Conservation (phyloP, 768 basidiomycete genomes). For the Boletus sp. region DNA sequence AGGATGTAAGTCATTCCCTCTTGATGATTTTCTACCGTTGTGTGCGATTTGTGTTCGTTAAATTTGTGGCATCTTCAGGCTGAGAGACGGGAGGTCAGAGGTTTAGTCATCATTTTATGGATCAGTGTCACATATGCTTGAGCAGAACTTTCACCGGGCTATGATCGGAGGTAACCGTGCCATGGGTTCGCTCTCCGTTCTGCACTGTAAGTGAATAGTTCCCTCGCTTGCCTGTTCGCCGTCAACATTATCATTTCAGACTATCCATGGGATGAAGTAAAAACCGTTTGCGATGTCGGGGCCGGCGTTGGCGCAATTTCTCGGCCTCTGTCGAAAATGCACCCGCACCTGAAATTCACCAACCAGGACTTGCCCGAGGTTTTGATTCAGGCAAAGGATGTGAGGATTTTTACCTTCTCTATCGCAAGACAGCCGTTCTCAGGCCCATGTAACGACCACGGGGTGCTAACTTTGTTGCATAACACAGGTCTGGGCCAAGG, state of each 20-base stretch:
- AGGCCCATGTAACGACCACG: too few species aligned
- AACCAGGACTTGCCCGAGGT: too few species aligned
- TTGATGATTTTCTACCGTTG: neutral
- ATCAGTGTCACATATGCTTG: neutral
- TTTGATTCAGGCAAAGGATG: too few species aligned
- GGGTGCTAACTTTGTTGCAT: neutral
- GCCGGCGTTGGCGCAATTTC: too few species aligned
- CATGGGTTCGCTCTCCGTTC: slow-evolving; percentile 22
- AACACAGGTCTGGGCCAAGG: slow-evolving; percentile 19
- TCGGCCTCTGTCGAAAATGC: too few species aligned
- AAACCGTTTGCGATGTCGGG: too few species aligned
- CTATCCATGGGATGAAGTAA: too few species aligned
- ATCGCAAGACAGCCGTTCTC: neutral
- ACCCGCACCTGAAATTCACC: too few species aligned
- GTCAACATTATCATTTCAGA: neutral
- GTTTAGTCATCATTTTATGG: neutral
- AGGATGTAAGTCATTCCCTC: slow-evolving; percentile 15
- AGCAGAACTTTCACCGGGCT: slow-evolving; percentile 22
- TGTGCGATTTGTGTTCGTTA: neutral
- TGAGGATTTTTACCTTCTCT: too few species aligned
- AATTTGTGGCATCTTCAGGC: slow-evolving; percentile 6
- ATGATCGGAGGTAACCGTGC: slow-evolving; percentile 19
- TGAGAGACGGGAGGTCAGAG: slow-evolving; percentile 16
- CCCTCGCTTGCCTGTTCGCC: neutral
- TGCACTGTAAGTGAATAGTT: slow-evolving; percentile 15